Evolutionary conservation across 2,329 filamentous ascomycete species (phyloP).

Genomic region (Colletotrichum magnum): DNA sequence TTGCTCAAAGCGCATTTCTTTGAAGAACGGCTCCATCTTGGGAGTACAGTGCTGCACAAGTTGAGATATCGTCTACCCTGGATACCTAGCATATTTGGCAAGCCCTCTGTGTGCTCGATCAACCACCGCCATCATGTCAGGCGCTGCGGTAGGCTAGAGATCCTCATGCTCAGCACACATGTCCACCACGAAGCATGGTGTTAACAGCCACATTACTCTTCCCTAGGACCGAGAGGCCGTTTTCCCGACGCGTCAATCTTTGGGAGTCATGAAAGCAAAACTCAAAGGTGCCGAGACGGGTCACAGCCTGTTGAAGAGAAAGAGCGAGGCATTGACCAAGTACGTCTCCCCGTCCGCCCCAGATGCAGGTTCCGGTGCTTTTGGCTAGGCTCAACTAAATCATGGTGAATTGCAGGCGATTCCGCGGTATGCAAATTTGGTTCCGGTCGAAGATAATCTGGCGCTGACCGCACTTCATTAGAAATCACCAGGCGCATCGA

Average conservation of each 20-base stretch:
- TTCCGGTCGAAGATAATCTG: background rate
- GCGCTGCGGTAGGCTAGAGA: slow-evolving; percentile 53
- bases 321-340: slow-evolving; percentile 99
- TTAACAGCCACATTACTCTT: slow-evolving; percentile 10
- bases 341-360: slow-evolving; percentile 63
- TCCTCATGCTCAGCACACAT: background rate
- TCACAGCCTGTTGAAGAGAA: slow-evolving; percentile 95
- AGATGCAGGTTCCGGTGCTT: background rate
- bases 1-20: too few relatives aligned
- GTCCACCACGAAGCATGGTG: background rate
- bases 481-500: slow-evolving; percentile 98
- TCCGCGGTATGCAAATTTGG: slow-evolving; percentile 76
- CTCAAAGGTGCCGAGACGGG: slow-evolving; percentile 93
- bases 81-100: too few relatives aligned
- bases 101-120: too few relatives aligned
- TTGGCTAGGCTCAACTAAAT: slow-evolving; percentile 7
- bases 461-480: slow-evolving; percentile 50
- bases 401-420: slow-evolving; percentile 73
- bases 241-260: slow-evolving; percentile 96
- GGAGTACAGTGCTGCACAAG: too few relatives aligned
- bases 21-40: too few relatives aligned
- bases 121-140: slow-evolving; percentile 51
- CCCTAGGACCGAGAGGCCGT: slow-evolving; percentile 90
- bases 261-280: slow-evolving; percentile 98
- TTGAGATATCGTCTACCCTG: too few relatives aligned